Base-by-base conservation (phyloP, 1,139 yeast species). In the Debaryomyces robertsiae region DNA sequence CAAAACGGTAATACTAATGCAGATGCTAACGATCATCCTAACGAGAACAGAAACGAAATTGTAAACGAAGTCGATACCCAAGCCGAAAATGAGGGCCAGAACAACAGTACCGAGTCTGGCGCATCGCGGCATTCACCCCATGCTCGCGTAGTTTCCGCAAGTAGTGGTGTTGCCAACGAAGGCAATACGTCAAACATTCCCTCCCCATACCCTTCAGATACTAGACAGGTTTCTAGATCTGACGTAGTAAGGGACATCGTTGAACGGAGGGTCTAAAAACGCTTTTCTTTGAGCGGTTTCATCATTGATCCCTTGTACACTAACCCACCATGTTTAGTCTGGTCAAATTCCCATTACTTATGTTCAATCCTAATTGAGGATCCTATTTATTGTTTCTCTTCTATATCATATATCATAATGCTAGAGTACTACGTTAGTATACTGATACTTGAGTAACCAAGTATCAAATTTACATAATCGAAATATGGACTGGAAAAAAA, bases 221-320 rank as follows among this genome's bases (percentile, higher is more conserved):
- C 37, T 9, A 27, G 36, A 13, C 36, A 24, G 28, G 19, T 17
- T 31, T 30, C 25, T 10, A 19, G 30, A 27, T 39, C 40, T 30
- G 43, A 41, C 9, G 36, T 40, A 28, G 31, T 35, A 44, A 52
- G 66, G 42, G 58, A 56, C 34, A 46, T 55, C 24, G 64, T 58
- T 22, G 64, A 61, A 19, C 63, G 60, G 41, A 57, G 67, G 42
- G 67, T 63, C 11, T 62, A 51, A 52, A 29, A 6, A 3, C 6
- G 7, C 18, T 10, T 16, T 15, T 3, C 7, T 14, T 34, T 19
- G 7, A 19, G n/a, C n/a, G n/a, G n/a, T n/a, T n/a, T n/a, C n/a
- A n/a, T n/a, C n/a, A n/a, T n/a, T n/a, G n/a, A n/a, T n/a, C n/a
- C n/a, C n/a, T n/a, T n/a, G n/a, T n/a, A n/a, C n/a, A n/a, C n/a